Evolutionary conservation across 495 filamentous ascomycete species (phyloP), one percentile per base, ranked within the genome.

Genomic region (Apiosordaria backusii): DNA sequence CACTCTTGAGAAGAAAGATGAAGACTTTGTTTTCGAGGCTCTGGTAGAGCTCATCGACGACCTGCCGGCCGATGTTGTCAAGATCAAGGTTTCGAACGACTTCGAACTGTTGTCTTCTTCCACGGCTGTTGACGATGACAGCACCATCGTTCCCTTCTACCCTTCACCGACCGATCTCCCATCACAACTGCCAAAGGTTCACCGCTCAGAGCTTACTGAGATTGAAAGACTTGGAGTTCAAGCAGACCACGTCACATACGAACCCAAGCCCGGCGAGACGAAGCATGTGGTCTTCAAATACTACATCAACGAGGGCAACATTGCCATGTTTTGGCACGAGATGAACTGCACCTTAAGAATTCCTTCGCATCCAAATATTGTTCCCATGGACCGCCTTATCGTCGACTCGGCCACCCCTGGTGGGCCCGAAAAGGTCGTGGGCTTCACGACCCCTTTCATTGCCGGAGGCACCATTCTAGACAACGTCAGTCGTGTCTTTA

Each of bases 331-430:
- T 57, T 81, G 74, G 78, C 62, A 78, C 53, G 77, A 81, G 65
- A 24, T 78, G 27, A 77, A 79, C 29, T 53, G 77, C 62, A 65
- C 72, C 2, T 74, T 73, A 29, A 67, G 62, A 50, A 70, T 81
- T 16, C 75, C 77, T 7, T 60, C 50, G 13, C 73, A 77, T 68
- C 72, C 70, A 15, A 77, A 77, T 69, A 69, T 80, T 54, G 63
- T 77, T 60, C 72, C 73, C 22, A 67, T 78, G 63, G 72, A 79
- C 67, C 67, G 69, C 24, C 62, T 80, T 62, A 70, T 79, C 50
- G 62, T 79, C 40, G 75, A 80, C 3, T 55, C 52, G 21, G n/a
- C 4, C 27, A 26, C 16, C 4, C 19, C 54, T 21, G 19, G 50
- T 35, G 24, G 64, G 25, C 29, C 23, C 6, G 57, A 61, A 29